phyloP scores from a whole-genome alignment of 2,329 filamentous ascomycete genomes.

The Calonectria ilicicola region DNA sequence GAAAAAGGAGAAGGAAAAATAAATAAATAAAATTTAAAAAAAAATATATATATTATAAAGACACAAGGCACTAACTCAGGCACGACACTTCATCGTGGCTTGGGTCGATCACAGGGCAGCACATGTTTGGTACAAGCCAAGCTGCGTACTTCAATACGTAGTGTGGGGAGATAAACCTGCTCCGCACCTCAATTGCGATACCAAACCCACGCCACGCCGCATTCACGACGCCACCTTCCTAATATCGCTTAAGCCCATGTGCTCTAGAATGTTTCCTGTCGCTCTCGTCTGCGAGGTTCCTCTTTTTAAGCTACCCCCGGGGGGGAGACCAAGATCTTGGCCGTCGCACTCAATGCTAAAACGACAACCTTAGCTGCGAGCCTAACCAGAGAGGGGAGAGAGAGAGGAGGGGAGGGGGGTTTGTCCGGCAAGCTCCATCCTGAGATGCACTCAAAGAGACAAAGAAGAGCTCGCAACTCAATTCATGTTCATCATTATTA shows the following conservation, averaged over 20 bases:
- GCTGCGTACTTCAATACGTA: not conserved
- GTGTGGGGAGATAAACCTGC: constrained; percentile 20
- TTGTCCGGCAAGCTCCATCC: not conserved
- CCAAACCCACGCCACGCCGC: constrained; percentile 1
- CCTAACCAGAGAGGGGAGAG: not conserved
- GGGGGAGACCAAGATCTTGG: not conserved
- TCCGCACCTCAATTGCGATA: not conserved
- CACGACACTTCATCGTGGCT: not conserved
- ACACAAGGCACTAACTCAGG: not conserved
- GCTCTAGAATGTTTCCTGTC: constrained; percentile 22
- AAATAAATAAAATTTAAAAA: too few species aligned
- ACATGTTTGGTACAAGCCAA: not conserved
- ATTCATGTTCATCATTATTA: too few species aligned
- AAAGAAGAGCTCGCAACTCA: too few species aligned
- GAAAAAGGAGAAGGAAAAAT: too few species aligned
- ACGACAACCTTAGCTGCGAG: not conserved
- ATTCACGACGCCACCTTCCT: constrained; percentile 37
- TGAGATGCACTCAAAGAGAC: not conserved
- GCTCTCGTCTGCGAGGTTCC: not conserved
- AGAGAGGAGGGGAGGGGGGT: too few species aligned
- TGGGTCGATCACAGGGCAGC: not conserved
- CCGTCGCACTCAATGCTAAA: not conserved
- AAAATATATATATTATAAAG: too few species aligned
- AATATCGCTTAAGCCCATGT: constrained; percentile 25
- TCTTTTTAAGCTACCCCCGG: constrained; percentile 16